Conservation (phyloP, 768 basidiomycete genomes). For the Auricularia cornea region DNA sequence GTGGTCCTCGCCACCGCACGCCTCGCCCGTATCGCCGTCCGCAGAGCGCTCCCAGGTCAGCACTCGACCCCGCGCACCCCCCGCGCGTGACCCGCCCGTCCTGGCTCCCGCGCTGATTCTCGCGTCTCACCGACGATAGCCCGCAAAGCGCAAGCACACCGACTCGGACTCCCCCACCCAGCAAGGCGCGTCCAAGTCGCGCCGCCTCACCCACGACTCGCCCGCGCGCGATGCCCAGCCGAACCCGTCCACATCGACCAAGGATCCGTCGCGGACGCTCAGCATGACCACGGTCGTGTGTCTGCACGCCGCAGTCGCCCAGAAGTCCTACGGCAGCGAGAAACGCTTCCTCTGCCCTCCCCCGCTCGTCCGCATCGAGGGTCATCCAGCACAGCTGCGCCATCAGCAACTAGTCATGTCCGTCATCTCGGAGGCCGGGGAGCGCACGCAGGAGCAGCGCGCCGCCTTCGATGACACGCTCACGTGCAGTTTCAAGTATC, state of each 20-base stretch:
- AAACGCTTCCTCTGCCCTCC: conserved; percentile 92
- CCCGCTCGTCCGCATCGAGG: conserved; percentile 87
- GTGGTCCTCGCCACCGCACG: not conserved
- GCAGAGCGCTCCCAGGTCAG: not conserved
- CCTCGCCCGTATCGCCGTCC: not conserved
- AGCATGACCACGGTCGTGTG: conserved; percentile 89
- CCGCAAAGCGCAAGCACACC: not conserved
- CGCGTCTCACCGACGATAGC: not conserved
- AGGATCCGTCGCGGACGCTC: conserved; percentile 65
- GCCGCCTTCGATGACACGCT: conserved; percentile 75
- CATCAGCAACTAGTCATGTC: conserved; percentile 77
- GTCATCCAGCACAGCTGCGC: conserved; percentile 78
- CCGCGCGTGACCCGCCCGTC: not conserved
- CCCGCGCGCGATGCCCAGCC: not conserved
- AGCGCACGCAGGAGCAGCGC: conserved; percentile 78
- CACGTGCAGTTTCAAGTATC: conserved; percentile 84
- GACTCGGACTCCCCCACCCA: not conserved
- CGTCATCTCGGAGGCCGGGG: conserved; percentile 74
- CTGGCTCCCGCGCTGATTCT: not conserved
- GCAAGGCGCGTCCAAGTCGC: not conserved
- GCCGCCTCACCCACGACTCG: not conserved
- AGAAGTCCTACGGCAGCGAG: conserved; percentile 94
- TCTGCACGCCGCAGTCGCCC: conserved; percentile 86
- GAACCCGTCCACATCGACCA: conserved; percentile 19
- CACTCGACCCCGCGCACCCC: not conserved